These are phyloP conservation scores for Exsudoporus frostii DNA, from an alignment of 768 basidiomycete genomes.

Conservation along the genomic window DNA sequence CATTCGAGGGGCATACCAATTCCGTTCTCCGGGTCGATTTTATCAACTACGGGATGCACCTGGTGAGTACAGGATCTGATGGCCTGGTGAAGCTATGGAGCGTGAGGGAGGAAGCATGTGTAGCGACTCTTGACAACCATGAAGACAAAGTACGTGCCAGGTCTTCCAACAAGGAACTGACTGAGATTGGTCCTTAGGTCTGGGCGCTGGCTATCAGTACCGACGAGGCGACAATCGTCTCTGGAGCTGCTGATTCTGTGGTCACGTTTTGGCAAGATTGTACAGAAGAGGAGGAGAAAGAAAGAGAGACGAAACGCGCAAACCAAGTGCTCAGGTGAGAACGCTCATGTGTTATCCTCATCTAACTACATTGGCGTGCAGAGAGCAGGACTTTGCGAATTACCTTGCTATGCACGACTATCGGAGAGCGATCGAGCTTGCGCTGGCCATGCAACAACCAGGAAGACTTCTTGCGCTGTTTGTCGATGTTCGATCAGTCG, in stretches of 20 bases:
- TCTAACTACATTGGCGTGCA: conserved; percentile 34
- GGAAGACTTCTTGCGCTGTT: conserved; percentile 82
- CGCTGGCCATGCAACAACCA: conserved; percentile 91
- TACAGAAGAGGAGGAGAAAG: conserved; percentile 76
- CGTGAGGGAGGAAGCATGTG: conserved; percentile 82
- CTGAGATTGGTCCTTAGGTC: conserved; percentile 51
- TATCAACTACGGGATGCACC: conserved; percentile 74
- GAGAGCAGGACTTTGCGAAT: conserved; percentile 95
- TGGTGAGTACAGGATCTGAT: conserved; percentile 89
- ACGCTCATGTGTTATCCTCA: neutral
- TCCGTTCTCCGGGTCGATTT: conserved; percentile 94
- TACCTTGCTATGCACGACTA: conserved; percentile 88
- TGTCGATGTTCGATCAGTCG: conserved; percentile 48
- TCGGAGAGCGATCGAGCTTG: conserved; percentile 85
- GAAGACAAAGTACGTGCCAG: conserved; percentile 79
- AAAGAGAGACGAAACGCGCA: conserved; percentile 69
- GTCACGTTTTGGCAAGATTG: conserved; percentile 97
- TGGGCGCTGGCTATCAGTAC: conserved; percentile 87
- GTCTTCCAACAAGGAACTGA: neutral
- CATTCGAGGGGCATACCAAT: conserved; percentile 98
- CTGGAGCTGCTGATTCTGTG: conserved; percentile 94
- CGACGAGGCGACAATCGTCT: conserved; percentile 83
- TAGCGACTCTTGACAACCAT: conserved; percentile 90
- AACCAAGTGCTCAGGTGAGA: conserved; percentile 79
- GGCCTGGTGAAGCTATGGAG: conserved; percentile 97